These are phyloP conservation scores for Pyronema omphalodes DNA, from an alignment of 495 filamentous ascomycete species.

Conservation along the genomic window DNA sequence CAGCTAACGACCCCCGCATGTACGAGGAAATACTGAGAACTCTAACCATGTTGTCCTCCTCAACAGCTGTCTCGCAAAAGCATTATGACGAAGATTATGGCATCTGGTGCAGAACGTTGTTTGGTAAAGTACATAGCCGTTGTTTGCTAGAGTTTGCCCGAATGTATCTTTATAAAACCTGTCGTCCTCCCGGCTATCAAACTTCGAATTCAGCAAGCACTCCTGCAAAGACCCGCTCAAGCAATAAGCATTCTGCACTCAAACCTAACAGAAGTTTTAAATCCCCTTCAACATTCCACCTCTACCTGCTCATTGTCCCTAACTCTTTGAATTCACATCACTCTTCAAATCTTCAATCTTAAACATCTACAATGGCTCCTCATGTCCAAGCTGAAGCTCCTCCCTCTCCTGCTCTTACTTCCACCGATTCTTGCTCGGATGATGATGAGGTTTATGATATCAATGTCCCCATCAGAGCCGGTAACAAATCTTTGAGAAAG, in stretches of 20 bases:
- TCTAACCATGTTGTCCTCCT: neutral
- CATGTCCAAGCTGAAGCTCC: conserved; percentile 4
- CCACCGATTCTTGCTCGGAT: conserved; percentile 20
- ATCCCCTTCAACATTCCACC: neutral
- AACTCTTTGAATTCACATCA: neutral
- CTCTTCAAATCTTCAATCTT: too few relatives aligned
- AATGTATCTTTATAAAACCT: too few relatives aligned
- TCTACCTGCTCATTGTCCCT: neutral
- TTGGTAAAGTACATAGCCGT: neutral
- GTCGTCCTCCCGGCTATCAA: too few relatives aligned
- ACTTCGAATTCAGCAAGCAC: too few relatives aligned
- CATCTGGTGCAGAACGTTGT: neutral
- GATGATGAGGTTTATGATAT: conserved; percentile 37
- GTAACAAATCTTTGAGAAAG: neutral
- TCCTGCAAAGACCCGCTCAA: too few relatives aligned
- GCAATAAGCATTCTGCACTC: neutral
- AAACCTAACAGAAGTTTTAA: neutral
- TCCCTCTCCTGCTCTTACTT: neutral
- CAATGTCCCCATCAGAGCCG: conserved; percentile 35
- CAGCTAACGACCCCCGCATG: neutral
- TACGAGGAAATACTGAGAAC: neutral
- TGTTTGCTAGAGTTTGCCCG: neutral
- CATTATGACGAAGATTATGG: neutral
- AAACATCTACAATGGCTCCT: conserved; percentile 16
- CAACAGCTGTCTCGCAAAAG: neutral